Evolutionary conservation across 2,329 filamentous ascomycete species (phyloP).

Genomic region (Rugonectria rugulosa): DNA sequence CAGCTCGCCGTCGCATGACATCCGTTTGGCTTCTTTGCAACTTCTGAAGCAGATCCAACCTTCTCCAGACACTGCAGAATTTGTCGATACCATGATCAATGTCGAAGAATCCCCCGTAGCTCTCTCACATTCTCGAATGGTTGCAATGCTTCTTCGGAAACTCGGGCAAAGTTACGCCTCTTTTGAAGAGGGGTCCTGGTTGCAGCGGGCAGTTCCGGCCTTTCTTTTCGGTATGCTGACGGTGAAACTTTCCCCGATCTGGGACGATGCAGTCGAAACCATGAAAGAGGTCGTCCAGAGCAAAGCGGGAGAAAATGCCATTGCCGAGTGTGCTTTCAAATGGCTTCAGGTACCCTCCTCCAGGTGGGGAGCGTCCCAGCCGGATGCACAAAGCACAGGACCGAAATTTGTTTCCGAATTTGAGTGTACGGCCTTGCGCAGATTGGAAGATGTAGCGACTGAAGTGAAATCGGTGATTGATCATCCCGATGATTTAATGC

Average conservation of each 20-base stretch:
- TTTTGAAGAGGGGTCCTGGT: constrained; percentile 66
- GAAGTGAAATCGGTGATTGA: constrained; percentile 61
- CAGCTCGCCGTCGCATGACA: constrained; percentile 74
- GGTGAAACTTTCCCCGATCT: constrained; percentile 82
- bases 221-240: constrained; percentile 93
- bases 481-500: constrained; percentile 65
- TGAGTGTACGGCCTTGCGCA: constrained; percentile 79
- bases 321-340: constrained; percentile 76
- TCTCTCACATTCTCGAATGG: constrained; percentile 76
- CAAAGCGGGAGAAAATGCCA: constrained; percentile 74
- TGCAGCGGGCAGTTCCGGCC: constrained; percentile 75
- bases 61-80: constrained; percentile 33
- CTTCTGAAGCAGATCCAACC: constrained; percentile 69
- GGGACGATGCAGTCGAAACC: constrained; percentile 82
- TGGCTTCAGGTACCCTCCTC: constrained; percentile 74
- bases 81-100: constrained; percentile 68
- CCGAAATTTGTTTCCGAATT: constrained; percentile 72
- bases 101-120: constrained; percentile 82
- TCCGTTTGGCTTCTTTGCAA: constrained; percentile 76
- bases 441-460: constrained; percentile 61
- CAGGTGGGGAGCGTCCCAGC: constrained; percentile 56
- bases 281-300: constrained; percentile 77
- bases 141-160: constrained; percentile 87
- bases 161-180: constrained; percentile 71
- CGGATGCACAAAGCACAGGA: constrained; percentile 44